These are phyloP conservation scores for Juglanconis juglandina DNA, from an alignment of 2,329 filamentous ascomycete species.

Conservation along the genomic window DNA sequence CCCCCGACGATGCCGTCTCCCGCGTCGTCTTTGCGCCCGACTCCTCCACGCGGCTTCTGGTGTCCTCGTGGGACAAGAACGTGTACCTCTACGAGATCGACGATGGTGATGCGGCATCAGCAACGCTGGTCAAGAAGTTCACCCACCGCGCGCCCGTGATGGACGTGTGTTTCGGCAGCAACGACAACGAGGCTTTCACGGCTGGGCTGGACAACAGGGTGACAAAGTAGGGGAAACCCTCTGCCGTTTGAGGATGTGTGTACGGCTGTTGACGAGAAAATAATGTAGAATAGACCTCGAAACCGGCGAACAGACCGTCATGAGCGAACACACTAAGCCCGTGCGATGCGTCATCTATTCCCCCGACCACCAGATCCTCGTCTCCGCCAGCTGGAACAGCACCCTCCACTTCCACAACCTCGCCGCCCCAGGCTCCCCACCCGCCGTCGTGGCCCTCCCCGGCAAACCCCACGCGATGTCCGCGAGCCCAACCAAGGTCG, in stretches of 20 bases:
- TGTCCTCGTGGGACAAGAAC: conserved; percentile 90
- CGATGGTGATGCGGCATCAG: conserved; percentile 53
- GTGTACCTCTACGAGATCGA: conserved; percentile 83
- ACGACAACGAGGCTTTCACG: conserved; percentile 79
- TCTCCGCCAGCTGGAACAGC: conserved; percentile 91
- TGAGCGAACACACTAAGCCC: conserved; percentile 75
- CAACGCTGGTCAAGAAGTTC: conserved; percentile 67
- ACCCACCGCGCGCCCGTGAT: conserved; percentile 83
- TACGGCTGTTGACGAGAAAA: not conserved
- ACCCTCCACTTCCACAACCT: conserved; percentile 82
- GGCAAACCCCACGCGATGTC: conserved; percentile 89
- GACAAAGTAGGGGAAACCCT: conserved; percentile 53
- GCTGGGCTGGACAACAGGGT: conserved; percentile 87
- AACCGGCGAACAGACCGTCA: conserved; percentile 66
- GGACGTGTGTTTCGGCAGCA: conserved; percentile 84
- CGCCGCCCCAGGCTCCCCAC: conserved; percentile 45
- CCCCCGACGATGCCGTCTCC: conserved; percentile 84
- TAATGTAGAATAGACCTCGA: conserved; percentile 59
- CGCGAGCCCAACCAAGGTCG: conserved; percentile 72
- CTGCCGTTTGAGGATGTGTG: not conserved
- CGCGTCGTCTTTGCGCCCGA: conserved; percentile 79
- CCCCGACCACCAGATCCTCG: conserved; percentile 68
- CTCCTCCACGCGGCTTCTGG: conserved; percentile 73
- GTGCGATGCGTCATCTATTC: conserved; percentile 85
- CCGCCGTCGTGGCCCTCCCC: conserved; percentile 68